A percentile compares a stretch with the other conserved stretches of the same genome.
These are phyloP conservation scores for Yamadazyma takamatsuzukensis DNA, from an alignment of 805 yeast genomes.

Conservation along the genomic window DNA sequence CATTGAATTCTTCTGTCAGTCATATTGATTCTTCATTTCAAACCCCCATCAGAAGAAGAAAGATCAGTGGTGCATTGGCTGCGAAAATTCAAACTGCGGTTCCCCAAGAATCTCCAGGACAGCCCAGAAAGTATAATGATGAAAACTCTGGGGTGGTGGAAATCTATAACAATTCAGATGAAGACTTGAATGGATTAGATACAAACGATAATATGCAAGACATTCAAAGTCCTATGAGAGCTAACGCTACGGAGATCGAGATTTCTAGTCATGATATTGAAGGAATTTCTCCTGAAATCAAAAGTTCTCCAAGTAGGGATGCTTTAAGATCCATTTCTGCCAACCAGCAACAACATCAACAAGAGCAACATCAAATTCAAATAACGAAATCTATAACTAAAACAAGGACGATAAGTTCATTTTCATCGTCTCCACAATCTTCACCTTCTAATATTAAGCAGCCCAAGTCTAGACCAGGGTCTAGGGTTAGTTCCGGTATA, in stretches of 20 bases:
- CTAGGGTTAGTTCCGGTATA: slow-evolving; percentile 18
- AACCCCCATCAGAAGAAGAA: slow-evolving; percentile 69
- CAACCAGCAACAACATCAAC: slow-evolving; percentile 30
- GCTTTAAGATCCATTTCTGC: slow-evolving; percentile 37
- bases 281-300: slow-evolving; percentile 4
- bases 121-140: slow-evolving; percentile 72
- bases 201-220: slow-evolving; percentile 14
- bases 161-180: slow-evolving; percentile 43
- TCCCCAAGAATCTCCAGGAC: slow-evolving; percentile 94
- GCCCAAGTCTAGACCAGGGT: slow-evolving; percentile 14
- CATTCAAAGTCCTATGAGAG: slow-evolving; percentile 9
- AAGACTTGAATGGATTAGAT: slow-evolving; percentile 21
- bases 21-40: slow-evolving; percentile 50
- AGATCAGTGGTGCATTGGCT: slow-evolving; percentile 65
- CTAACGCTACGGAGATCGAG: slow-evolving; percentile 7
- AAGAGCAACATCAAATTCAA: slow-evolving; percentile 14
- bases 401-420: slow-evolving; percentile 11
- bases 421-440: slow-evolving; percentile 14
- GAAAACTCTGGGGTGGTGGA: slow-evolving; percentile 27
- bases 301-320: slow-evolving; percentile 28
- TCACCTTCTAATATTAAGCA: slow-evolving; percentile 12
- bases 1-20: slow-evolving; percentile 24
- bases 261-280: neutral
- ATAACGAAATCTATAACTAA: slow-evolving; percentile 18
- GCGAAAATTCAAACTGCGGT: slow-evolving; percentile 72